A percentile compares a stretch with the other conserved stretches of the same genome.
Evolutionary conservation across 495 filamentous ascomycete species (phyloP).

Genomic region (Diplogelasinospora grovesii): DNA sequence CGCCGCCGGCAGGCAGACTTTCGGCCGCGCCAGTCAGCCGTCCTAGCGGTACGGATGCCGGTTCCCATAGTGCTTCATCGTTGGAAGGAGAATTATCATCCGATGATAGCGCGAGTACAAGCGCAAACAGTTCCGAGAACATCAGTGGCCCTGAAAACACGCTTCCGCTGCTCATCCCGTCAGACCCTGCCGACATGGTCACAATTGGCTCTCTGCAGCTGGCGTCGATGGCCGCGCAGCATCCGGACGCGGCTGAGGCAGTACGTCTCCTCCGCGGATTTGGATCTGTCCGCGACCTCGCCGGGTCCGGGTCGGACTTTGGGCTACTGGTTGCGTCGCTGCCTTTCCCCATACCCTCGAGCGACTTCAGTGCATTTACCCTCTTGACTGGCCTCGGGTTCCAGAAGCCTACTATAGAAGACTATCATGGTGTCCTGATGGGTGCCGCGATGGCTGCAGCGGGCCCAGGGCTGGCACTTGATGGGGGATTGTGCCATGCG

Average conservation of each 20-base stretch:
- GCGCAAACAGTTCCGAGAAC: too few species aligned
- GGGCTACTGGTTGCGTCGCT: constrained; percentile 1
- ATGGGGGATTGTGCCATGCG: too few species aligned
- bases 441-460: too few species aligned
- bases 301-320: constrained; percentile 1
- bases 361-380: constrained; percentile 2
- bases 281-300: constrained; percentile 1
- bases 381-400: constrained; percentile 9
- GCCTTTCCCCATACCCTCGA: constrained; percentile 5
- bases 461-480: too few species aligned
- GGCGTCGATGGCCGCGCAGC: constrained; percentile 18
- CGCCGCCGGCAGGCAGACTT: too few species aligned
- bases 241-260: constrained; percentile 16
- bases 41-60: too few species aligned
- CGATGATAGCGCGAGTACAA: constrained; percentile 4
- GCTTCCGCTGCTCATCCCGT: constrained; percentile 16
- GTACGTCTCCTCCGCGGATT: constrained; percentile 12
- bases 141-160: too few species aligned
- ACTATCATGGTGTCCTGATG: too few species aligned
- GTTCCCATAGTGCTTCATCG: too few species aligned
- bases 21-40: too few species aligned
- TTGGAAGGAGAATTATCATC: constrained; percentile 1
- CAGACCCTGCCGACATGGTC: constrained; percentile 20
- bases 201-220: constrained; percentile 23
- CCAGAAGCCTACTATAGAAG: too few species aligned